Evolutionary conservation across 1,284 basidiomycete genomes (phyloP), one percentile per base, ranked within the genome.

Genomic region (Puccinia novopanici): DNA sequence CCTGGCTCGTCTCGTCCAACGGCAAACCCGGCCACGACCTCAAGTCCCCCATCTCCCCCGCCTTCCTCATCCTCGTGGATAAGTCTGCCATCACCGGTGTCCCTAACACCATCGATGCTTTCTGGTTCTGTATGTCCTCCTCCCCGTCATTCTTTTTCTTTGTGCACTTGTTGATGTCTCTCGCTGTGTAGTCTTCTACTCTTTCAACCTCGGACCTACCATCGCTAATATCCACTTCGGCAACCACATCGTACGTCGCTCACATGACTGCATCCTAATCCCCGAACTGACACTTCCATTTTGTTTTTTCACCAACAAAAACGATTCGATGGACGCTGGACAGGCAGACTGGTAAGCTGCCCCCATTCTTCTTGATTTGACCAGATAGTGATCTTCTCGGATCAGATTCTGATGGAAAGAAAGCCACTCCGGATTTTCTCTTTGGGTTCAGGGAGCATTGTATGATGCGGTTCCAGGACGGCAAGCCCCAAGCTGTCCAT

Each of bases 181-280:
- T 50, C 30, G 2, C 52, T 24, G 37, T 27, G 10, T 68, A 77
- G 75, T 77, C 52, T 77, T 77, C 50, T 68, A 77, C 24, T 77
- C 75, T 15, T 77, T 77, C 50, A 77, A 77, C 52, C 50, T 77
- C 27, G 75, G 75, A 10, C 75, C 75, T 9, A 77, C 61, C 17
- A 63, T 77, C 9, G 61, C 52, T 30, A 68, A 68, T 27, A 77
- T 77, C 42, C 75, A 68, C 61, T 77, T 77, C 54, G 75, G 75
- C 37, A 77, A 77, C 61, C 75, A 77, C 24, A 55, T 77, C 4
- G 75, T 75, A 45, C 17, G 73, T 75, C 17, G 34, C 34, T 34
- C 34, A 34, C 34, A 34, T 34, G 34, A 34, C 34, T 27, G 9
- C 61, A 34, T 19, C 22, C 17, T 65, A 19, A 8, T 65, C 9